Evolutionary conservation across 139 green algal genomes (phyloP).

Genomic region (Volvox reticuliferus): DNA sequence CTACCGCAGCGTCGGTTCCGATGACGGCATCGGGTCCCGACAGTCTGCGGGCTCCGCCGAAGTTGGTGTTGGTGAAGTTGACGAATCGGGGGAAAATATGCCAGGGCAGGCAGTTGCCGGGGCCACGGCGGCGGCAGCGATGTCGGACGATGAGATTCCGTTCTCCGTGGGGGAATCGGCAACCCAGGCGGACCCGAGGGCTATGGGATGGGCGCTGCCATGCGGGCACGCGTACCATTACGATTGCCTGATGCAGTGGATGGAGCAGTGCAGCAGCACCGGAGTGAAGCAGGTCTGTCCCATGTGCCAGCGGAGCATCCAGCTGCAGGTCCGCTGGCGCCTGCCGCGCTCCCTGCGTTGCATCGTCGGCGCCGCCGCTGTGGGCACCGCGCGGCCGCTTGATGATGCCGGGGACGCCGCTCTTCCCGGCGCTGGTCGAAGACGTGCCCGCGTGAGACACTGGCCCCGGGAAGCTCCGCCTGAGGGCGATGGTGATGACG

Average conservation of each 20-base stretch:
- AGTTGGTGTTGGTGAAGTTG: too few species aligned
- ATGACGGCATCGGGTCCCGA: too few species aligned
- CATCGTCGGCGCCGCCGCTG: background rate
- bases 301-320: constrained; percentile 83
- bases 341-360: constrained; percentile 27
- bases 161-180: background rate
- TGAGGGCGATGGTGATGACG: background rate
- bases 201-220: constrained; percentile 61
- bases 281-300: constrained; percentile 75
- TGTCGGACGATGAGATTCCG: background rate
- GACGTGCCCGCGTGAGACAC: too few species aligned
- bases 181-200: background rate
- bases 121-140: background rate
- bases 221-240: constrained; percentile 87
- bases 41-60: too few species aligned
- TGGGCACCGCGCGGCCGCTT: background rate
- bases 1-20: background rate
- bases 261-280: constrained; percentile 78
- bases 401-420: background rate
- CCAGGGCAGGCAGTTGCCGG: too few species aligned
- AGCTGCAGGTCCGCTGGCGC: constrained; percentile 68
- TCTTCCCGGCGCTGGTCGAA: too few species aligned
- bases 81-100: too few species aligned
- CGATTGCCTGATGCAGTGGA: constrained; percentile 82
- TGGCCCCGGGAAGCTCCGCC: background rate